These are phyloP conservation scores for Umbilicus rupestris DNA, from an alignment of 164 flowering plant genomes.

Conservation along the genomic window DNA sequence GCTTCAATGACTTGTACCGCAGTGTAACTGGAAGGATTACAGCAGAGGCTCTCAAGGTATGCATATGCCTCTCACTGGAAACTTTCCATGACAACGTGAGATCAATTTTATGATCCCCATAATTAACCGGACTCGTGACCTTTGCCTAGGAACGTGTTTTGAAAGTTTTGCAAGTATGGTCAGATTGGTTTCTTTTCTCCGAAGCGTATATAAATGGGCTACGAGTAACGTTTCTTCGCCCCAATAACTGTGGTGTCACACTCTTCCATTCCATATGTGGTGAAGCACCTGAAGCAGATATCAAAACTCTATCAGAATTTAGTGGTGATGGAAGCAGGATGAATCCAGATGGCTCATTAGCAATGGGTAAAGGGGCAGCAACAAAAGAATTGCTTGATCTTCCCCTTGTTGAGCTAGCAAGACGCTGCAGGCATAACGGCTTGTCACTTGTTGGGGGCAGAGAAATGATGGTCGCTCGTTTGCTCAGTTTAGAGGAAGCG, in stretches of 20 bases:
- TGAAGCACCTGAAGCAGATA: constrained; percentile 77
- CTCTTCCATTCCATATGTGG: constrained; percentile 91
- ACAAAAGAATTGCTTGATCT: constrained; percentile 67
- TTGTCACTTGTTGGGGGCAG: constrained; percentile 93
- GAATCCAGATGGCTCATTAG: constrained; percentile 79
- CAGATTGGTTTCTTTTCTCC: constrained; percentile 99
- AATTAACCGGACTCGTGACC: background rate
- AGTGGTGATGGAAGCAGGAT: constrained; percentile 34
- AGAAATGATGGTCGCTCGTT: constrained; percentile 91
- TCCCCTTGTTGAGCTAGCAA: constrained; percentile 82
- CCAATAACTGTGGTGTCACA: constrained; percentile 75
- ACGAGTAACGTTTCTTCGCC: constrained; percentile 86
- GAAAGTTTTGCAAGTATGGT: constrained; percentile 98
- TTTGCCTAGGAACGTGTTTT: constrained; percentile 75
- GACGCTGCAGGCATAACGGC: constrained; percentile 98
- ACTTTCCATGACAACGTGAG: background rate
- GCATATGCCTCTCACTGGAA: background rate
- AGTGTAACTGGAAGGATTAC: constrained; percentile 93
- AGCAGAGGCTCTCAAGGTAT: constrained; percentile 96
- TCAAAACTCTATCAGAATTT: constrained; percentile 39
- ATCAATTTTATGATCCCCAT: background rate
- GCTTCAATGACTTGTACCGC: constrained; percentile 93
- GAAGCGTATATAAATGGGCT: constrained; percentile 98
- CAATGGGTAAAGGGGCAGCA: constrained; percentile 96
- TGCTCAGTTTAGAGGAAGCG: constrained; percentile 91